phyloP scores from a whole-genome alignment of 1,284 basidiomycete species.

The Gyrodon tennesseensis region DNA sequence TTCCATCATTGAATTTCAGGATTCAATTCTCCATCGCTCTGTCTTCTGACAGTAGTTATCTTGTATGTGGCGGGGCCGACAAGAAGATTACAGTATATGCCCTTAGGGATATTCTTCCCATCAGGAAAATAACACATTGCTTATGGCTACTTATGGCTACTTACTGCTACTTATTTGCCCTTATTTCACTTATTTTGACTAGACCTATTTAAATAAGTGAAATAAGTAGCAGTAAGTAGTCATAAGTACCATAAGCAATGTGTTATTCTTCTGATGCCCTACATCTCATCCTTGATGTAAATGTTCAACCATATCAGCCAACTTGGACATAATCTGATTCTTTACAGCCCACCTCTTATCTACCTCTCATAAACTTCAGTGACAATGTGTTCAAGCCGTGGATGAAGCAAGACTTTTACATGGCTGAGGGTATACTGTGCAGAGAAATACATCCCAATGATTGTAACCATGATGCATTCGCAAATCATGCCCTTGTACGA shows the following conservation, averaged over 20 bases:
- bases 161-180: too few species aligned
- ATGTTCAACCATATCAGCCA: not conserved
- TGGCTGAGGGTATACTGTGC: too few species aligned
- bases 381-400: slow-evolving; percentile 5
- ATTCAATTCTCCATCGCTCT: slow-evolving; percentile 16
- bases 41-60: slow-evolving; percentile 12
- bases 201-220: too few species aligned
- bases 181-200: too few species aligned
- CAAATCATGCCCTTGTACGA: slow-evolving; percentile 14
- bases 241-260: too few species aligned
- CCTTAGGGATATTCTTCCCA: slow-evolving; percentile 24
- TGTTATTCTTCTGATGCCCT: too few species aligned
- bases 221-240: too few species aligned
- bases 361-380: slow-evolving; percentile 22
- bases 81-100: slow-evolving; percentile 17
- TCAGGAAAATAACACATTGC: too few species aligned
- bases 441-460: too few species aligned
- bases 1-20: slow-evolving; percentile 1
- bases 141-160: too few species aligned
- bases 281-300: slow-evolving; percentile 21
- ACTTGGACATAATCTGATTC: not conserved
- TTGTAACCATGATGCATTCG: not conserved
- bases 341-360: slow-evolving; percentile 8
- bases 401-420: slow-evolving; percentile 9
- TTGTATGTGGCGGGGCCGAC: slow-evolving; percentile 23